Base-by-base conservation (phyloP, 1,284 basidiomycete genomes). In the Cutaneotrichosporon daszewskae region DNA sequence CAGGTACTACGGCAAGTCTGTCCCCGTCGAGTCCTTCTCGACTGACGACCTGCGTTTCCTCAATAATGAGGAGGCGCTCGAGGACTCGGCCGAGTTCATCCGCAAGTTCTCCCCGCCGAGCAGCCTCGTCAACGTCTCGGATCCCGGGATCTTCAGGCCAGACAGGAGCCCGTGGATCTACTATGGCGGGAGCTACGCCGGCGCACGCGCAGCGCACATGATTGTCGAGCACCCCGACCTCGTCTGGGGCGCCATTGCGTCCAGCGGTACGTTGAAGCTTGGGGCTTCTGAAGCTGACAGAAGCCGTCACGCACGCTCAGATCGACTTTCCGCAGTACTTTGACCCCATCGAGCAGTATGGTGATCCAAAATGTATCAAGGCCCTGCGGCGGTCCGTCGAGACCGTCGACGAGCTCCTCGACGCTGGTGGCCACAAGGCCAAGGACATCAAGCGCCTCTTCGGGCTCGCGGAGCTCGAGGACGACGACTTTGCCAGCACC, bases 21-120 rank as follows among this genome's bases (percentile, higher is more conserved):
- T 88, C 13, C 87, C 90, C 0, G 85, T 62, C 2, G 10, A 43
- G 5, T 54, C 55, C 11, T 77, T 94, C 47, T 82, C 84, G 3
- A 90, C 87, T 3, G 86, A 86, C 61, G 79, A 81, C 43, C 74
- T 90, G 37, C 79, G 85, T 76, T 80, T 85, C 79, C 75, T 97
- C 39, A 87, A 83, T 64, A 95, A 95, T 53, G 83, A 79, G 18
- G 91, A 96, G 67, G 78, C 89, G 1, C 79, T 88, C 1, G 84
- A 87, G n/a, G 94, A 98, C 72, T 88, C 85, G 36, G 90, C 89
- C n/a, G 40, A 68, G 66, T 96, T 97, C 64, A 89, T 96, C 76
- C 74, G 77, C 7, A 79, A 83, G 47, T 81, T 95, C 61, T 77
- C 82, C 54, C 84, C 92, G 44, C 68, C 69, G 13, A 17, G 42